phyloP scores from a whole-genome alignment of 805 yeast genomes.

The Metschnikowia baotianmanensis region DNA sequence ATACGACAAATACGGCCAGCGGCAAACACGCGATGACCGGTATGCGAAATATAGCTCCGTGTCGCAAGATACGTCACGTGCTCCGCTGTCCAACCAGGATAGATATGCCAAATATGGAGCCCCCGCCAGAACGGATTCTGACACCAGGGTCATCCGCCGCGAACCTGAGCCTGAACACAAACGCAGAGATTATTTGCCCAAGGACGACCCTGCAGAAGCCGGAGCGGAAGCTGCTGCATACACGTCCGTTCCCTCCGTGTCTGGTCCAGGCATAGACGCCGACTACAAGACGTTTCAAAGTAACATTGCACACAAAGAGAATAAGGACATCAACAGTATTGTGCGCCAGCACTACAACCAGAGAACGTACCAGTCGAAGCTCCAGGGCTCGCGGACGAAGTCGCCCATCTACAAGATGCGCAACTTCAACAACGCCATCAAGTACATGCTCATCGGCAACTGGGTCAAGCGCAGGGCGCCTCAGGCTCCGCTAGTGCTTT shows the following conservation, averaged over 20 bases:
- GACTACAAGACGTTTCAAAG: constrained; percentile 41
- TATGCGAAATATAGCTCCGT: constrained; percentile 14
- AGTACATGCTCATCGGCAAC: constrained; percentile 77
- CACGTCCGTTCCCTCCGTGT: constrained; percentile 17
- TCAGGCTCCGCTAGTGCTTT: constrained; percentile 41
- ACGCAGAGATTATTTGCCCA: constrained; percentile 9
- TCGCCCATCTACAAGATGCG: constrained; percentile 86
- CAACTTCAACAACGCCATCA: constrained; percentile 88
- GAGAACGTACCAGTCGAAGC: constrained; percentile 66
- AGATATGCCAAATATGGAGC: constrained; percentile 21
- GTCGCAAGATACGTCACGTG: neutral
- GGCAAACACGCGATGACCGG: constrained; percentile 11
- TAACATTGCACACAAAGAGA: constrained; percentile 31
- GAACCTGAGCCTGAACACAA: constrained; percentile 17
- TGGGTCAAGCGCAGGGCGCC: constrained; percentile 42
- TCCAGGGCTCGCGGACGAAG: constrained; percentile 55
- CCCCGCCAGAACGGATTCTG: constrained; percentile 6
- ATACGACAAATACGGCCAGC: constrained; percentile 40
- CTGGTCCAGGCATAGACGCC: constrained; percentile 17
- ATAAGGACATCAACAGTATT: constrained; percentile 55
- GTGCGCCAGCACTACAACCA: constrained; percentile 86
- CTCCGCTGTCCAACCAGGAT: constrained; percentile 5
- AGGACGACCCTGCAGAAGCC: constrained; percentile 8
- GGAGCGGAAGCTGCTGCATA: constrained; percentile 17
- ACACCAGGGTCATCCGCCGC: constrained; percentile 17